Evolutionary conservation across 352 stramenopile species (phyloP).

Genomic region (Sclerospora graminicola): DNA sequence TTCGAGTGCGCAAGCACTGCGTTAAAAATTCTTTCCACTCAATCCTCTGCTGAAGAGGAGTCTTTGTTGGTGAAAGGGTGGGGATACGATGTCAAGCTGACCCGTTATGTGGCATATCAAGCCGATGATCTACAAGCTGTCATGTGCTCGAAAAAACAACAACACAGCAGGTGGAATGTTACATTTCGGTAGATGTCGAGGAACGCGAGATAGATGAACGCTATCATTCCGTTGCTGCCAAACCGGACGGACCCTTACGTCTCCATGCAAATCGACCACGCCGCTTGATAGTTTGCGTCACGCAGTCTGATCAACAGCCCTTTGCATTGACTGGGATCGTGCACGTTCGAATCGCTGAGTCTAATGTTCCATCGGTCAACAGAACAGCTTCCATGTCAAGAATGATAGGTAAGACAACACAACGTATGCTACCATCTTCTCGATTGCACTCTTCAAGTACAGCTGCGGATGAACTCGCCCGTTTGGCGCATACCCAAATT

Average conservation of each 20-base stretch:
- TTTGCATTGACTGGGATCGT: slow-evolving; percentile 38
- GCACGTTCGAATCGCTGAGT: slow-evolving; percentile 30
- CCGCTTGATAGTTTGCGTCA: slow-evolving; percentile 47
- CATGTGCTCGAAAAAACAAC: slow-evolving; percentile 2
- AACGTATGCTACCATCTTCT: slow-evolving; percentile 29
- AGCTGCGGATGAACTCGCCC: neutral
- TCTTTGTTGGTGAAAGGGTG: slow-evolving; percentile 46
- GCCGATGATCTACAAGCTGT: neutral
- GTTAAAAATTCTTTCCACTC: slow-evolving; percentile 11
- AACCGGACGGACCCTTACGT: slow-evolving; percentile 51
- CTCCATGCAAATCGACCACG: slow-evolving; percentile 50
- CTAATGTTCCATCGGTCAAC: slow-evolving; percentile 18
- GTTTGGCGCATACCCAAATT: slow-evolving; percentile 33
- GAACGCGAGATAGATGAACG: slow-evolving; percentile 54
- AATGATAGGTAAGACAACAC: slow-evolving; percentile 29
- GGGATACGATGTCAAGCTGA: slow-evolving; percentile 32
- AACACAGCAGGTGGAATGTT: slow-evolving; percentile 31
- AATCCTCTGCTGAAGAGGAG: slow-evolving; percentile 13
- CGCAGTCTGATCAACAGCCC: slow-evolving; percentile 49
- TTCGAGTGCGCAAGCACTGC: slow-evolving; percentile 15
- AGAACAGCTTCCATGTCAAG: slow-evolving; percentile 22
- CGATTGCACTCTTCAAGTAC: slow-evolving; percentile 6
- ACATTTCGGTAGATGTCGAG: slow-evolving; percentile 67
- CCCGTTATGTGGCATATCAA: neutral
- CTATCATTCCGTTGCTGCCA: slow-evolving; percentile 56